Evolutionary conservation across 495 filamentous ascomycete genomes (phyloP).

Genomic region (Venustampulla echinocandica): DNA sequence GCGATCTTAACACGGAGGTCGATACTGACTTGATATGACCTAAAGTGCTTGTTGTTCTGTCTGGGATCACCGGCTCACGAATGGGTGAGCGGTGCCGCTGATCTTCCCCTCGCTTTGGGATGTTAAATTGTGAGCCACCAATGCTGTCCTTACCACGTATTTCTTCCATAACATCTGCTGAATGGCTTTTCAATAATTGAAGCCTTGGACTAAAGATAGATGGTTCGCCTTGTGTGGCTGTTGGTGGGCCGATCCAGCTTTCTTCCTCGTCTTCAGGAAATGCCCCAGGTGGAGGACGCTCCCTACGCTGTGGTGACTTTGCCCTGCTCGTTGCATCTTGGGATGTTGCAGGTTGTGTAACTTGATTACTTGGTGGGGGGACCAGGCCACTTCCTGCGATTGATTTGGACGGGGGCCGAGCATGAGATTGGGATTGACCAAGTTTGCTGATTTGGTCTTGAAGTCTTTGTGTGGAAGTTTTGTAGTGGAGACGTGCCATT

Average conservation of each 20-base stretch:
- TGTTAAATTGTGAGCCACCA: slow-evolving; percentile 30
- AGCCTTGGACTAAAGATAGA: slow-evolving; percentile 36
- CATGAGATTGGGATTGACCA: slow-evolving; percentile 61
- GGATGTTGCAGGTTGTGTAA: background rate
- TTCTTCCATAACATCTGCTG: slow-evolving; percentile 52
- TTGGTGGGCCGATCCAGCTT: slow-evolving; percentile 73
- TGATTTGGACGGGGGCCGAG: slow-evolving; percentile 59
- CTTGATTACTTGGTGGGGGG: slow-evolving; percentile 5
- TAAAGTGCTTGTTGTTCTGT: slow-evolving; percentile 27
- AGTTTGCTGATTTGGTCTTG: slow-evolving; percentile 92
- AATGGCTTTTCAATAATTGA: slow-evolving; percentile 45
- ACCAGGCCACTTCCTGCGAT: slow-evolving; percentile 41
- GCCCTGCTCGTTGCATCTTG: slow-evolving; percentile 7
- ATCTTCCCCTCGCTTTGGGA: slow-evolving; percentile 30
- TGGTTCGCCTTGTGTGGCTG: slow-evolving; percentile 26
- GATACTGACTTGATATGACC: slow-evolving; percentile 48
- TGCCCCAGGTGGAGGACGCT: slow-evolving; percentile 36
- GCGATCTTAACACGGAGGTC: slow-evolving; percentile 38
- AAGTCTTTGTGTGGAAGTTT: slow-evolving; percentile 82
- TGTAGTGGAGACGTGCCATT: slow-evolving; percentile 58
- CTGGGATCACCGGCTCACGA: slow-evolving; percentile 28
- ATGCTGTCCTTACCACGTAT: slow-evolving; percentile 36
- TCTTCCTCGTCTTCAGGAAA: slow-evolving; percentile 60
- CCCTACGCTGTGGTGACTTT: slow-evolving; percentile 8
- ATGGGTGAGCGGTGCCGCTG: slow-evolving; percentile 29